Percentiles rank a stretch among this genome's conserved stretches.
phyloP scores from a whole-genome alignment of 1,284 basidiomycete species.

The Sporisorium scitamineum region DNA sequence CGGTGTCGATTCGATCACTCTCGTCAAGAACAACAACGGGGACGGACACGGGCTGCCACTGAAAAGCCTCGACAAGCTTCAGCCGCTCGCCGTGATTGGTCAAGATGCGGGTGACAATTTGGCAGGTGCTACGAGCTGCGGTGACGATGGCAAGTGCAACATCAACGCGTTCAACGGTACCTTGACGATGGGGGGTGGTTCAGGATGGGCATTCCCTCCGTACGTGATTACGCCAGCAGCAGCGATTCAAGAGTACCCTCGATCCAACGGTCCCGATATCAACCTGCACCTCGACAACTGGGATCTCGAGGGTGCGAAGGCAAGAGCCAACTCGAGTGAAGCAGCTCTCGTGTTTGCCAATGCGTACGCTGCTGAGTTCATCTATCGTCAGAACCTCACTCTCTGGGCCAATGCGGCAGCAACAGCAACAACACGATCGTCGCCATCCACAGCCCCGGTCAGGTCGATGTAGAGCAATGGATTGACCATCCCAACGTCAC shows the following conservation, averaged over 20 bases:
- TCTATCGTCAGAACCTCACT: slow-evolving; percentile 80
- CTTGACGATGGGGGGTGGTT: slow-evolving; percentile 69
- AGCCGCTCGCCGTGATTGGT: slow-evolving; percentile 40
- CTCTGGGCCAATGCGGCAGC: slow-evolving; percentile 79
- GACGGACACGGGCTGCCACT: slow-evolving; percentile 42
- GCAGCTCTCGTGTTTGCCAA: slow-evolving; percentile 77
- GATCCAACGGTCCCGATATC: slow-evolving; percentile 19
- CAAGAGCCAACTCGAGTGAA: slow-evolving; percentile 58
- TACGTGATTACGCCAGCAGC: slow-evolving; percentile 50
- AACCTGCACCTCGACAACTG: slow-evolving; percentile 45
- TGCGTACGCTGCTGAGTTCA: slow-evolving; percentile 73
- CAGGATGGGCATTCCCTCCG: slow-evolving; percentile 70
- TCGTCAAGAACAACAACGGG: slow-evolving; percentile 57
- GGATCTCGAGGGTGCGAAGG: slow-evolving; percentile 34
- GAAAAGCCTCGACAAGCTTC: slow-evolving; percentile 21
- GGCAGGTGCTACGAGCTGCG: slow-evolving; percentile 35
- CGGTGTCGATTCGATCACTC: slow-evolving; percentile 51
- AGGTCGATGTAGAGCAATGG: slow-evolving; percentile 43
- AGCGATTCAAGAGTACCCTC: slow-evolving; percentile 41
- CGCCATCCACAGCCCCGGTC: slow-evolving; percentile 48
- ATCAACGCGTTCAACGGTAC: slow-evolving; percentile 49
- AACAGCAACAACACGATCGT: slow-evolving; percentile 59
- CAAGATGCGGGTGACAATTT: slow-evolving; percentile 45
- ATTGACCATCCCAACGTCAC: slow-evolving; percentile 63
- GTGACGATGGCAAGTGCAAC: slow-evolving; percentile 29